Evolutionary conservation across 192 early-diverging fungal genomes (phyloP), one percentile per base, ranked within the genome.

Genomic region (Phycomyces nitens): DNA sequence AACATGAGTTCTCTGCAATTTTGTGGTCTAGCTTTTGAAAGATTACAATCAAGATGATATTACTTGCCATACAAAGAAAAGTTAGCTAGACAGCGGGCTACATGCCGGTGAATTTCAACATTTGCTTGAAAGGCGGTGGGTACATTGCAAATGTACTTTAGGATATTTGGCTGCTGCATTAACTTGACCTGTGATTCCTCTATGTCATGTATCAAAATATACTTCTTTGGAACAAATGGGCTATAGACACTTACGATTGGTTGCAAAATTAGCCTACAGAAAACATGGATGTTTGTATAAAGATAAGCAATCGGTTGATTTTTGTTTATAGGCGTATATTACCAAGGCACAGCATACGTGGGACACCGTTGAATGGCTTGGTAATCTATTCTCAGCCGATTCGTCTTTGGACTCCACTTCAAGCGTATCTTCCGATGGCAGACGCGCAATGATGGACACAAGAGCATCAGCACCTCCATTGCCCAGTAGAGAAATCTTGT

Each of bases 271-370:
- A 10, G 83, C 83, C 53, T 76, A 55, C 39, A n/a, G 20, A 43
- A 43, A 52, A 62, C 3, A 18, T 29, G 29, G 15, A 42, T n/a
- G 0, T 15, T 0, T 26, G n/a, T 55, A 34, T 34, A 34, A 34
- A 34, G 7, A 7, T 34, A 34, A 34, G 29, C 7, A 34, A 34
- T 34, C 29, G 7, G 7, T 23, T 34, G 20, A 43, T 47, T 47
- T 47, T 11, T 40, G 3, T 34, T 34, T 34, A 34, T 34, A 34
- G 2, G 29, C 7, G 2, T 34, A 5, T n/a, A 41, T 21, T 72
- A 71, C 69, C 58, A 84, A 60, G 0, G 83, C 83, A 68, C 83
- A 84, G 51, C 80, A 82, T 3, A 75, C 65, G 65, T 84, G 81
- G 0, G 83, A 76, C 21, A 82, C 73, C 0, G 78, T 70, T 15